phyloP scores from a whole-genome alignment of 2,329 filamentous ascomycete genomes.

The Xylaria sp. region DNA sequence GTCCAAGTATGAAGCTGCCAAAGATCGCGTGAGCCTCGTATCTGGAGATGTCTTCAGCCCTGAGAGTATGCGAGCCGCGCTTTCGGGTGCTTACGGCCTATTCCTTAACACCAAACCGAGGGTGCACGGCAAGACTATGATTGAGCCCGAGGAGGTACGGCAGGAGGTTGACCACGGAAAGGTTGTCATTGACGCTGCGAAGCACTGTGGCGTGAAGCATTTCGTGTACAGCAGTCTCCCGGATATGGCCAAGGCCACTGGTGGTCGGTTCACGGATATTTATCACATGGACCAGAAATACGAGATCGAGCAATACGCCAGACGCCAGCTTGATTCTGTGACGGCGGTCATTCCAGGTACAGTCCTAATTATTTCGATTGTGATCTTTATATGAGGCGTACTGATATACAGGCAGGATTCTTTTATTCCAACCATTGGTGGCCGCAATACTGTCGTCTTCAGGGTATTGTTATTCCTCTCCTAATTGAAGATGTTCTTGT shows the following conservation, averaged over 20 bases:
- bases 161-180: conserved; percentile 26
- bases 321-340: conserved; percentile 26
- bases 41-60: conserved; percentile 20
- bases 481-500: not conserved
- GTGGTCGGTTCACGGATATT: conserved; percentile 25
- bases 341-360: conserved; percentile 27
- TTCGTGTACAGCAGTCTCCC: conserved; percentile 27
- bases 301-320: conserved; percentile 31
- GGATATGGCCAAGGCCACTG: conserved; percentile 26
- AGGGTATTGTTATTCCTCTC: conserved; percentile 14
- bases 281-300: conserved; percentile 32
- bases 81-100: conserved; percentile 27
- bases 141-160: conserved; percentile 18
- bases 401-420: conserved; percentile 20
- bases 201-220: conserved; percentile 29
- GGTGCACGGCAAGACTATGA: conserved; percentile 10
- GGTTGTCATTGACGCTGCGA: conserved; percentile 21
- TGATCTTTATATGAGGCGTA: not conserved
- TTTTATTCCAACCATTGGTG: conserved; percentile 27
- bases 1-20: conserved; percentile 13
- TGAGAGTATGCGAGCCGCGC: conserved; percentile 18
- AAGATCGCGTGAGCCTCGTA: conserved; percentile 24
- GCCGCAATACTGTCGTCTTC: conserved; percentile 28
- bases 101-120: conserved; percentile 21
- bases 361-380: not conserved